Evolutionary conservation across 768 basidiomycete species (phyloP), one percentile per base, ranked within the genome.

Genomic region (Boletus rubropictus): DNA sequence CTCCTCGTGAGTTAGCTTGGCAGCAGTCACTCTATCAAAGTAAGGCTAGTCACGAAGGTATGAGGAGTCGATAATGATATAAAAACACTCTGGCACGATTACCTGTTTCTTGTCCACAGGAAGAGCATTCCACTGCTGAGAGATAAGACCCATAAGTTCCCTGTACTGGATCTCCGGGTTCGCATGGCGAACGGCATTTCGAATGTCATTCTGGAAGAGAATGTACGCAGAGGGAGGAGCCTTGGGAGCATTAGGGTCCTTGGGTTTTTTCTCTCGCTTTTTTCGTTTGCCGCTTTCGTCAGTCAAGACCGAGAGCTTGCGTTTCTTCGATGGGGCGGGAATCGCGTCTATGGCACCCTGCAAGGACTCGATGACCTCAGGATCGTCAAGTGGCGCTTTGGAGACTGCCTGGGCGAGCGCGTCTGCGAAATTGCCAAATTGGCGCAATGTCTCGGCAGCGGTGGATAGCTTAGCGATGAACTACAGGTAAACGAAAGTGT

Each of bases 191-290:
- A 94, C 74, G 48, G 79, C 73, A 49, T 79, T 78, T 63, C 92
- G 85, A 44, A 92, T 76, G 12, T 88, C 86, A 63, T 95, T 96
- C 71, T 97, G 95, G 76, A 86, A 98, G 56, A 94, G 72, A 60
- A 98, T 80, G 70, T 95, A 98, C 17, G 92, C 91, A 7, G 89
- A 89, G 12, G 91, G 78, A 22, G 95, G 94, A 8, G 91, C 84
- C 64, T 94, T 96, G 27, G 95, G 95, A 48, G 92, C 92, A 66
- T 93, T 86, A 17, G 93, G 92, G 59, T 98, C 94, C 66, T 84
- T 82, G 33, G 60, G 74, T 57, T 85, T 84, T 68, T 84, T 91
- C 47, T 65, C 67, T 38, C 67, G 60, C 45, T 51, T 69, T 34
- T 53, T 61, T 49, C 61, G 55, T 51, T 59, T 66, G 10, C 69